Evolutionary conservation across 805 yeast species (phyloP).

Genomic region (Ogataea chonburiensis): DNA sequence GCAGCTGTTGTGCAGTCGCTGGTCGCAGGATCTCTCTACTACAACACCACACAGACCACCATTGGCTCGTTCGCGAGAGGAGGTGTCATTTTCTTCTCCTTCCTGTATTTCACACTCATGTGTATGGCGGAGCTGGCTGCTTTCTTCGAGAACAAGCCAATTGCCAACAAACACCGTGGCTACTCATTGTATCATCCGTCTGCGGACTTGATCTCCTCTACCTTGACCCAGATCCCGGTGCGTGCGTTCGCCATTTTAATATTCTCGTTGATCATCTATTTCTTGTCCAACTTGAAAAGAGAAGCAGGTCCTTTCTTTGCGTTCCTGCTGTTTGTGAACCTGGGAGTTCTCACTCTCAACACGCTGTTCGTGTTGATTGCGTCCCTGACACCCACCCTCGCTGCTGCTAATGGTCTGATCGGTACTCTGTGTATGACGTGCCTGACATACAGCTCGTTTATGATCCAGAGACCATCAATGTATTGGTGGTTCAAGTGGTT

Average conservation of each 20-base stretch:
- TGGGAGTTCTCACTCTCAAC: slow-evolving; percentile 45
- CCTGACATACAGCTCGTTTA: slow-evolving; percentile 62
- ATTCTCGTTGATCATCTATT: slow-evolving; percentile 48
- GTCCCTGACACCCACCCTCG: slow-evolving; percentile 45
- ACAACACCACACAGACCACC: slow-evolving; percentile 48
- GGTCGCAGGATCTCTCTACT: slow-evolving; percentile 60
- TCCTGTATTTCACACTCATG: slow-evolving; percentile 58
- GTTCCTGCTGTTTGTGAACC: slow-evolving; percentile 41
- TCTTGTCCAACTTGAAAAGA: slow-evolving; percentile 50
- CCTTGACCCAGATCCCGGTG: slow-evolving; percentile 56
- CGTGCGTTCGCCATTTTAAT: slow-evolving; percentile 49
- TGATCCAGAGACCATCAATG: slow-evolving; percentile 57
- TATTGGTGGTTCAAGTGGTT: slow-evolving; percentile 65
- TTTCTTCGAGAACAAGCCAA: slow-evolving; percentile 59
- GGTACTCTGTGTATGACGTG: slow-evolving; percentile 52
- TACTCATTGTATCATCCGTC: slow-evolving; percentile 63
- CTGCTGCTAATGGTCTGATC: slow-evolving; percentile 60
- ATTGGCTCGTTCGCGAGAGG: slow-evolving; percentile 61
- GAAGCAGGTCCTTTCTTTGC: slow-evolving; percentile 57
- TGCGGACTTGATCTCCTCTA: slow-evolving; percentile 59
- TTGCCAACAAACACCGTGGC: slow-evolving; percentile 61
- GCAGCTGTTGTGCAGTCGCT: slow-evolving; percentile 58
- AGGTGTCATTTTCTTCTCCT: slow-evolving; percentile 60
- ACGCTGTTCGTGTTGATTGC: slow-evolving; percentile 55
- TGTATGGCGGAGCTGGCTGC: slow-evolving; percentile 61